Base-by-base conservation (phyloP, 2,329 filamentous ascomycete species). In the Exophiala sideris region DNA sequence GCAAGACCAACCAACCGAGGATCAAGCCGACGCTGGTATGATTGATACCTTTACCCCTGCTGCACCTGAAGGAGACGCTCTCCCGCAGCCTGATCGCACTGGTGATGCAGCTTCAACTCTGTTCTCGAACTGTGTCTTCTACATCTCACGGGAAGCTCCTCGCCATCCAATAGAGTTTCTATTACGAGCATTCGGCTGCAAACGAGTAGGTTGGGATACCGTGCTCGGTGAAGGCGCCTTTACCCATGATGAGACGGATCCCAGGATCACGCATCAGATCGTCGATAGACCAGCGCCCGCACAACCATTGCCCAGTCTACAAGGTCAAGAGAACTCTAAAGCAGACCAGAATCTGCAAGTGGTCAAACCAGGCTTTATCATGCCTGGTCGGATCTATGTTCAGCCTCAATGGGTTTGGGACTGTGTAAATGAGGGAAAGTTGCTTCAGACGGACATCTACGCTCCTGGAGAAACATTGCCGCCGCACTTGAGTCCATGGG, bases 351-450 rank as follows among this genome's bases (percentile, higher is more conserved):
- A 34, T 53, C 33, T 54, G 6, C 64, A 35, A 66, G 67, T 11
- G 40, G 54, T 61, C 46, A 76, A 73, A 66, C 74, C 78, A 29
- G 87, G 89, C 66, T 84, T 84, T 60, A 84, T 91, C 57, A 87
- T 97, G 58, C 91, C 92, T n/a, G 92, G 92, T 34, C 82, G 94
- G 62, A 90, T 85, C 60, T 99, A 99, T 65, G 76, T 99, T 52
- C 94, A 99, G 75, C 94, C 94, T 16, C 94, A 99, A 70, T 99
- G 95, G 92, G 85, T 99, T 3, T 99, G 94, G 94, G 94, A 99
- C 68, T 92, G 89, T 66, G 77, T 96, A 70, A 99, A 99, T 70
- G 89, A 94, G 42, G 89, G 90, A 59, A 90, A 92, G 71, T 76
- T 99, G 52, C 85, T 96, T 70, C 82, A 88, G 61, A 84, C 91